phyloP scores from a whole-genome alignment of 345 rosid species.

The Rhodamnia rubescens region DNA sequence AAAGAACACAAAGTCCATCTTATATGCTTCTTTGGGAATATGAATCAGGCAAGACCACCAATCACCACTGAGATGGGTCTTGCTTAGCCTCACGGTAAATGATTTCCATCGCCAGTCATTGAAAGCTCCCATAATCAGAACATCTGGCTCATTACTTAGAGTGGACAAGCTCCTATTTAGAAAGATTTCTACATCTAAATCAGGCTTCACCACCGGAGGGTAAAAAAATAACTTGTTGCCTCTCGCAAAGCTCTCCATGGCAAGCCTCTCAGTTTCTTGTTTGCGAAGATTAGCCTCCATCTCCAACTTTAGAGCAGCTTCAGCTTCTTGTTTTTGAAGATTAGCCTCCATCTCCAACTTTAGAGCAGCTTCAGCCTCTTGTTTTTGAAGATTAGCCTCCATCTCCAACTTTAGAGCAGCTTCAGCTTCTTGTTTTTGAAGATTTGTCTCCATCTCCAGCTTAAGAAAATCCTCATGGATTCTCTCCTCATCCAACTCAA shows the following conservation, averaged over 20 bases:
- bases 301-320: slow-evolving; percentile 27
- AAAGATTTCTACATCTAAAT: slow-evolving; percentile 65
- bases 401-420: slow-evolving; percentile 26
- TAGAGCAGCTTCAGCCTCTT: slow-evolving; percentile 27
- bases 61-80: slow-evolving; percentile 50
- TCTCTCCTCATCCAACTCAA: background rate
- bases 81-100: slow-evolving; percentile 55
- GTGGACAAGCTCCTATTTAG: slow-evolving; percentile 51
- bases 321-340: slow-evolving; percentile 7
- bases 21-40: slow-evolving; percentile 81
- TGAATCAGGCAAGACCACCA: slow-evolving; percentile 87
- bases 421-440: slow-evolving; percentile 9
- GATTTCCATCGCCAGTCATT: slow-evolving; percentile 92
- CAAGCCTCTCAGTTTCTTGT: slow-evolving; percentile 52
- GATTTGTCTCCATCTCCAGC: background rate
- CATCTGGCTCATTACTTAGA: slow-evolving; percentile 44
- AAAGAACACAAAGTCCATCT: slow-evolving; percentile 84
- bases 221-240: slow-evolving; percentile 57
- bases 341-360: background rate
- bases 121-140: slow-evolving; percentile 82
- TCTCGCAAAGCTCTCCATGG: slow-evolving; percentile 29
- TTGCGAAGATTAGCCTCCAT: slow-evolving; percentile 32
- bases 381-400: slow-evolving; percentile 35
- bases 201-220: slow-evolving; percentile 47
- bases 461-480: background rate